phyloP scores from a whole-genome alignment of 495 filamentous ascomycete genomes.

The Ascodesmis nigricans region DNA sequence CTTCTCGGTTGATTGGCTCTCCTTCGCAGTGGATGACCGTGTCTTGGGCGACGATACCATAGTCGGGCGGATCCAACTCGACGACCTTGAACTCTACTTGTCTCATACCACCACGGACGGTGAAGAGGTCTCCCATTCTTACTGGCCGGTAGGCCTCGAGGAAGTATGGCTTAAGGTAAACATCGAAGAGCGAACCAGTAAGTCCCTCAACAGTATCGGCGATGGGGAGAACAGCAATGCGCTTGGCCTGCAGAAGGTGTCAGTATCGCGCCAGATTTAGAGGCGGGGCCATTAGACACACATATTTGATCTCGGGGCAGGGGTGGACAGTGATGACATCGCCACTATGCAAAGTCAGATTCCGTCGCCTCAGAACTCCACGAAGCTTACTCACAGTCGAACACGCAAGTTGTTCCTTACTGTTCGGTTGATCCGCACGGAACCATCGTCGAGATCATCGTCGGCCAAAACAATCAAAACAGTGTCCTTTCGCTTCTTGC shows the following conservation, averaged over 20 bases:
- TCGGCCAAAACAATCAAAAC: slow-evolving; percentile 93
- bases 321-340: slow-evolving; percentile 92
- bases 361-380: not conserved
- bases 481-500: slow-evolving; percentile 99
- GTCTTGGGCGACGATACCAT: slow-evolving; percentile 93
- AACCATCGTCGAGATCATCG: slow-evolving; percentile 94
- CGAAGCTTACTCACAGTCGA: slow-evolving; percentile 34
- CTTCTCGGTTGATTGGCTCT: slow-evolving; percentile 93
- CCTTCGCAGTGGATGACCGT: slow-evolving; percentile 98
- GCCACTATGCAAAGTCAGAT: slow-evolving; percentile 31
- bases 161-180: slow-evolving; percentile 98
- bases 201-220: slow-evolving; percentile 95
- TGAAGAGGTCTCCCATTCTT: slow-evolving; percentile 90
- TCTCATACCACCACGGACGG: slow-evolving; percentile 89
- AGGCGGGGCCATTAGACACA: slow-evolving; percentile 28
- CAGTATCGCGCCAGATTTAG: slow-evolving; percentile 3
- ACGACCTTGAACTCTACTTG: slow-evolving; percentile 99
- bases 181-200: slow-evolving; percentile 92
- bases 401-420: slow-evolving; percentile 95
- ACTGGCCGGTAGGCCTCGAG: slow-evolving; percentile 95
- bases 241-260: slow-evolving; percentile 51
- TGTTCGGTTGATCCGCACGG: slow-evolving; percentile 88
- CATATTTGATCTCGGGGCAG: slow-evolving; percentile 99
- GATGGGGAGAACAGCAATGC: slow-evolving; percentile 93
- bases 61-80: slow-evolving; percentile 94